phyloP scores from a whole-genome alignment of 495 filamentous ascomycete species.

The Beverwykella pulmonaria region DNA sequence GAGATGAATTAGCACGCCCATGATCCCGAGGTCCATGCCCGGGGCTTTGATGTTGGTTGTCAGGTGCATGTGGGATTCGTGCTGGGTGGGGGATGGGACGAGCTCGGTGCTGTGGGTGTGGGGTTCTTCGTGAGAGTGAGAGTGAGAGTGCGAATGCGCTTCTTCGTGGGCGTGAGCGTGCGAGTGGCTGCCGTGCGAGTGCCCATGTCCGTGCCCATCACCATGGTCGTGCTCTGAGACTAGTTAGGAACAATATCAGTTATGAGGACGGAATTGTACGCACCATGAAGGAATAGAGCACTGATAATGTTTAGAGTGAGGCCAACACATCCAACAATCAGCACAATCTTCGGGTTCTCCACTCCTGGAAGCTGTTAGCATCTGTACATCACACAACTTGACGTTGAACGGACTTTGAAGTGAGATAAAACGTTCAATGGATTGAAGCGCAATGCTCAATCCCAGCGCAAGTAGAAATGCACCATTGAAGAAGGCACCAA shows the following conservation, averaged over 20 bases:
- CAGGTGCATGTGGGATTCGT: slow-evolving; percentile 25
- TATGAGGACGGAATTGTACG: background rate
- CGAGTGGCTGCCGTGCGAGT: background rate
- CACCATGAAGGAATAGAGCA: slow-evolving; percentile 32
- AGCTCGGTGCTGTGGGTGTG: background rate
- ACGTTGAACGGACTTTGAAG: slow-evolving; percentile 45
- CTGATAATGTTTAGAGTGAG: slow-evolving; percentile 36
- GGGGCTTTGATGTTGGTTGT: slow-evolving; percentile 2
- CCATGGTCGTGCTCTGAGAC: slow-evolving; percentile 33
- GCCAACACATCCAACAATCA: slow-evolving; percentile 43
- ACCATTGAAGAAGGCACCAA: slow-evolving; percentile 44
- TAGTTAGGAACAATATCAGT: background rate
- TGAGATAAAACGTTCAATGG: slow-evolving; percentile 41
- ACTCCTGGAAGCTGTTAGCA: slow-evolving; percentile 21
- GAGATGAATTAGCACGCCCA: slow-evolving; percentile 56
- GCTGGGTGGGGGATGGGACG: background rate
- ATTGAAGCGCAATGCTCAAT: slow-evolving; percentile 37
- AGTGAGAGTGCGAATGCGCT: slow-evolving; percentile 10
- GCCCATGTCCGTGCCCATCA: slow-evolving; percentile 18
- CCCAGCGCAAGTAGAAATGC: slow-evolving; percentile 40
- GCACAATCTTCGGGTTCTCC: slow-evolving; percentile 34
- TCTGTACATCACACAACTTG: background rate
- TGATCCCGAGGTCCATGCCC: slow-evolving; percentile 52
- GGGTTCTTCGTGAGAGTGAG: slow-evolving; percentile 11
- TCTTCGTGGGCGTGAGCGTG: slow-evolving; percentile 10